These are phyloP conservation scores for Phialocephala subalpina DNA, from an alignment of 2,329 filamentous ascomycete genomes.

Conservation along the genomic window DNA sequence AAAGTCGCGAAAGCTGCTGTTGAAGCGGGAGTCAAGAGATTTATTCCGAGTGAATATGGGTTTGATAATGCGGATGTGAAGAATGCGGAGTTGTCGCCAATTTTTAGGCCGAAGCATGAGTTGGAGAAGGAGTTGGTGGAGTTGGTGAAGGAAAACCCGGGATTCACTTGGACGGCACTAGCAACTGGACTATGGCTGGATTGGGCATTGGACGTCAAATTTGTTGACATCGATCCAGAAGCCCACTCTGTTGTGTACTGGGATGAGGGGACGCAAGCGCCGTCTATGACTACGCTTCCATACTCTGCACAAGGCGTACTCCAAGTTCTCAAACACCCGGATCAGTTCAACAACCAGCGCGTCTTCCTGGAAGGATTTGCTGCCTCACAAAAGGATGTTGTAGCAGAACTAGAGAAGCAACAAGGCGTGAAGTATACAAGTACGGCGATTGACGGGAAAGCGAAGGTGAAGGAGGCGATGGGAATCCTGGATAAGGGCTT, in stretches of 20 bases:
- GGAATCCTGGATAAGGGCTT: neutral
- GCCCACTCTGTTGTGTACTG: conserved; percentile 11
- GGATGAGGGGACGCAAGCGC: conserved; percentile 13
- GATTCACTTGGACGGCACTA: neutral
- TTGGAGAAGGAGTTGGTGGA: neutral
- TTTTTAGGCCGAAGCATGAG: neutral
- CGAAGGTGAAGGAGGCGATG: conserved; percentile 1
- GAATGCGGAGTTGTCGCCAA: neutral
- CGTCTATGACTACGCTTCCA: conserved; percentile 8
- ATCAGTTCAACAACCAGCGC: conserved; percentile 5
- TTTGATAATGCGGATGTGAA: conserved; percentile 3
- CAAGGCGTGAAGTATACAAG: conserved; percentile 9
- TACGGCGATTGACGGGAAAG: neutral
- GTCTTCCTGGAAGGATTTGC: conserved; percentile 13
- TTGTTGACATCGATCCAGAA: conserved; percentile 1
- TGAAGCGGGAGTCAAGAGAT: neutral
- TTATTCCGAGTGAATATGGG: neutral
- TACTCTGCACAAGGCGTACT: conserved; percentile 12
- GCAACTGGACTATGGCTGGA: neutral
- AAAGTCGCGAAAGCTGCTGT: neutral
- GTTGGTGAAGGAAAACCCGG: neutral
- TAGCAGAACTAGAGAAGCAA: conserved; percentile 13
- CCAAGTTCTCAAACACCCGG: conserved; percentile 3
- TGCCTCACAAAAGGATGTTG: conserved; percentile 1
- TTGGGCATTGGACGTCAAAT: conserved; percentile 1